Base-by-base conservation (phyloP, 1,284 basidiomycete species). In the Pulchroboletus neoregius region DNA sequence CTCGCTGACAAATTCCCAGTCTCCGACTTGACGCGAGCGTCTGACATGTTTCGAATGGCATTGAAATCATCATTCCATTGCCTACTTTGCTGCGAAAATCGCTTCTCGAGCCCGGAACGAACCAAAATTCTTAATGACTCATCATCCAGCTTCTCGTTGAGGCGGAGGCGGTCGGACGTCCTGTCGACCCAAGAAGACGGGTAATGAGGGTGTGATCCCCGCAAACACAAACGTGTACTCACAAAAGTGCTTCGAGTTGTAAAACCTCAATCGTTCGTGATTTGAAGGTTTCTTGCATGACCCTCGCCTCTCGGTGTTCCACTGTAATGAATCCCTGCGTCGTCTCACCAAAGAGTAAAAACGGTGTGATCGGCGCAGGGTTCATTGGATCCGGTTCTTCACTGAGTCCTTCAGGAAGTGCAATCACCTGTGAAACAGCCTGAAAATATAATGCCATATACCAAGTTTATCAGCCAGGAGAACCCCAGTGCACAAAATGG, bases 261-360 rank as follows among this genome's bases (percentile, higher is more conserved):
- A 63, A 9, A 3, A 32, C 0, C 7, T 44, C 26, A 1, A 49
- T 42, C 2, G 40, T 23, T 2, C 44, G 45, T 15, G 13, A 36
- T 11, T 7, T 53, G 0, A 46, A 48, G 0, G 0, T 1, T 0
- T 63, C 61, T 2, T 24, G 31, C 0, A 15, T 11, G 9, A 45
- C 39, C 30, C 40, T 48, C 2, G 56, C 54, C 4, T 58, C 45
- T 8, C 45, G 56, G 47, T 63, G 54, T 13, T 50, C 46, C 2
- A 60, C 54, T 0, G 65, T 68, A 49, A 72, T 46, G 27, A 71
- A 61, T 6, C 65, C 70, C 32, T 71, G 66, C 0, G 41, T 28
- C 0, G 63, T 67, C 46, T 73, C 71, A 2, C 70, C 70, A 36
- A 40, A 52, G n/a, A 72, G 46, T 0, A 71, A 50, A 34, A 43